Base-by-base conservation (phyloP, 2,329 filamentous ascomycete species). In the Sarocladium oryzae region DNA sequence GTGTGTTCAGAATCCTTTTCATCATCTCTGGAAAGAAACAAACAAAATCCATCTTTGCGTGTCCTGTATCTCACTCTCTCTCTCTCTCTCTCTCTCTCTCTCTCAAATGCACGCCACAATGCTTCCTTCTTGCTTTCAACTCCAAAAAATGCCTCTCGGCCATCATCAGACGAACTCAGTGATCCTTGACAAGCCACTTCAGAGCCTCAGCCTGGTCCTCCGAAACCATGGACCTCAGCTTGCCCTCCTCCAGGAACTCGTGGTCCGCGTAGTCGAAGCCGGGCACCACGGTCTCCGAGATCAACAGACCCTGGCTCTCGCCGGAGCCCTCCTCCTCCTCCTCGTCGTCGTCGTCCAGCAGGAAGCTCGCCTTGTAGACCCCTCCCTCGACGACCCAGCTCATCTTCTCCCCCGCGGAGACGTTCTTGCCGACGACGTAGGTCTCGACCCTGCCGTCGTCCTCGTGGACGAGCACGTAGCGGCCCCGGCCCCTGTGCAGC, bases 351-450 rank as follows among this genome's bases (percentile, higher is more conserved):
- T 52, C 50, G 24, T 51, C 40, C 28, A 85, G 63, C 52, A 87
- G 59, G 63, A 76, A 85, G 58, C 75, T 83, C 10, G 77, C 78
- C 66, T 87, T 88, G 61, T 77, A 88, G 62, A 81, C 80, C 4
- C 79, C 82, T 0, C 84, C 83, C 50, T 85, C 81, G 7, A 88
- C 83, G 54, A 85, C 71, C 84, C 84, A 88, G 62, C 86, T 81
- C 59, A 84, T 56, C 61, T 62, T 76, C 69, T 88, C 84, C 1
- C 82, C 84, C 0, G 60, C 64, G 3, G 67, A 69, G 4, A 86
- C 66, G 60, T 84, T 68, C 11, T 69, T 71, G 0, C 83, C 84
- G 1, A 87, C 84, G 3, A 82, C 63, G 57, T 85, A 87, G 6
- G 71, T 77, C 66, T 87, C 83, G n/a, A 86, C 64, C 15, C 72